These are phyloP conservation scores for Nakaseomyces kungkrabaensis DNA, from an alignment of 1,139 yeast genomes.

Conservation along the genomic window DNA sequence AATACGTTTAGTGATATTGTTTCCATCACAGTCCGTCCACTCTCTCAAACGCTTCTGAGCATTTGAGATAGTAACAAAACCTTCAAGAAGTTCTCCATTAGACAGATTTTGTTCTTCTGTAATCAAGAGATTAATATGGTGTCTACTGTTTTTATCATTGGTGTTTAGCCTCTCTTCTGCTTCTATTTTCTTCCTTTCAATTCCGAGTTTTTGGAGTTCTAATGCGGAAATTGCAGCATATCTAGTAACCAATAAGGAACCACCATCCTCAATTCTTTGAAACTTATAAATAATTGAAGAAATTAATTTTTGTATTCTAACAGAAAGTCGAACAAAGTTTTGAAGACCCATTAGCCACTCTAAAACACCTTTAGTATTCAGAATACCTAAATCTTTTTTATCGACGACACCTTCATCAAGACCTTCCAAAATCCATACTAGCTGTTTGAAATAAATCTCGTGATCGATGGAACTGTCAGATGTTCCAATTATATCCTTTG, in stretches of 20 bases:
- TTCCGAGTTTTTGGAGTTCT: conserved; percentile 33
- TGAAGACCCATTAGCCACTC: conserved; percentile 58
- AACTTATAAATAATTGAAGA: conserved; percentile 39
- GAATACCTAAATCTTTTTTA: conserved; percentile 41
- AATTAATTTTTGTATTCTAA: conserved; percentile 35
- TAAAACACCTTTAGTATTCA: conserved; percentile 44
- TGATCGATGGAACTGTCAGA: conserved; percentile 33
- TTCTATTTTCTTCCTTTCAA: conserved; percentile 15
- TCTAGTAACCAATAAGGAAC: conserved; percentile 51
- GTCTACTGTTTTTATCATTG: conserved; percentile 15
- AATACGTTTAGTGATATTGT: conserved; percentile 37
- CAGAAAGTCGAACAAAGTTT: conserved; percentile 40
- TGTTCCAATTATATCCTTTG: conserved; percentile 37
- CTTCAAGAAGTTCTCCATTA: conserved; percentile 37
- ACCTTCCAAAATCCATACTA: conserved; percentile 55
- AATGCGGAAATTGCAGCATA: conserved; percentile 46
- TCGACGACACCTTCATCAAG: conserved; percentile 40
- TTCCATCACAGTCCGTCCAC: conserved; percentile 50
- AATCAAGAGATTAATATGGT: conserved; percentile 24
- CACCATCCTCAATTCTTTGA: conserved; percentile 51
- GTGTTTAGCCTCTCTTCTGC: conserved; percentile 12
- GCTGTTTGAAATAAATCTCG: conserved; percentile 48
- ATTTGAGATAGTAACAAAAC: conserved; percentile 36
- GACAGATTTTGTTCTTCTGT: conserved; percentile 35
- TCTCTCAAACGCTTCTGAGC: conserved; percentile 47